Conservation (phyloP, 176 grass and related monocot species). For the Miscanthus lutarioriparius region DNA sequence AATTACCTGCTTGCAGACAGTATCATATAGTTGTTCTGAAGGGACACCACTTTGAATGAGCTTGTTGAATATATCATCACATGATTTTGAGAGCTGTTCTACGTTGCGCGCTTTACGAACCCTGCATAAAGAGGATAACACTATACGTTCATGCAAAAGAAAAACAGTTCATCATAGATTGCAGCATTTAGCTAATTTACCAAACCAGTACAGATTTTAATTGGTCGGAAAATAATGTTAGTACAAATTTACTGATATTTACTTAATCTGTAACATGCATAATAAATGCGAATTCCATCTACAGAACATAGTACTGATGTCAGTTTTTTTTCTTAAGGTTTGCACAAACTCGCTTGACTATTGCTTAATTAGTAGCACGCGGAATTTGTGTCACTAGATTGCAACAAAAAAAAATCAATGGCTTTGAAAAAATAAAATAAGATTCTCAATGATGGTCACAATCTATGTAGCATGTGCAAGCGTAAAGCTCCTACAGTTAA, state of each 20-base stretch:
- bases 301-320: not conserved
- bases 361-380: not conserved
- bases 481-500: not conserved
- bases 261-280: not conserved
- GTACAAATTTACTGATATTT: not conserved
- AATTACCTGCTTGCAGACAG: conserved; percentile 88
- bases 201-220: not conserved
- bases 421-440: not conserved
- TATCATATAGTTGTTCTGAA: conserved; percentile 66
- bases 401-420: not conserved
- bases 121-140: conserved; percentile 30
- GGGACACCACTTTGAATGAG: conserved; percentile 72
- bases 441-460: not conserved
- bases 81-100: conserved; percentile 68
- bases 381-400: not conserved
- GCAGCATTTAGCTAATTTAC: not conserved
- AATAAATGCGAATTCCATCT: not conserved
- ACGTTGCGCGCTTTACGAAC: conserved; percentile 61
- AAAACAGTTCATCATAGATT: not conserved
- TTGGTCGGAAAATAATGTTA: not conserved
- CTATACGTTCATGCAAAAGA: not conserved
- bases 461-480: not conserved
- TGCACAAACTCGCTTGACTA: not conserved
- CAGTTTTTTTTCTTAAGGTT: not conserved
- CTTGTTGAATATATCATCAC: conserved; percentile 84